Percentiles rank a stretch among this genome's conserved stretches.
These are phyloP conservation scores for Backusella tarrabulga DNA, from an alignment of 192 early-diverging fungal species.

Conservation along the genomic window DNA sequence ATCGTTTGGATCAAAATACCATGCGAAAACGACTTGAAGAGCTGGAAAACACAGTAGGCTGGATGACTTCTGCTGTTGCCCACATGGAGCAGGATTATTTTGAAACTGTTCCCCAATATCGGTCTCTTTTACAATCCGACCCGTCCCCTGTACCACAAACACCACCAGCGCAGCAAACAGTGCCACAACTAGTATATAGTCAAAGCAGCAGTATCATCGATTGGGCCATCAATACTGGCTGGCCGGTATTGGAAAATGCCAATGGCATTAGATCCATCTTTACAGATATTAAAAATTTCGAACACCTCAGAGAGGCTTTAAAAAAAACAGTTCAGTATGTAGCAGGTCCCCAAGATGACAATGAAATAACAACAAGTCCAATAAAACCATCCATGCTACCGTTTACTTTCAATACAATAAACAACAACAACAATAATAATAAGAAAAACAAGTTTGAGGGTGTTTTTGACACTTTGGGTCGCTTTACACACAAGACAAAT, in stretches of 20 bases:
- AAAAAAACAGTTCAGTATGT: neutral
- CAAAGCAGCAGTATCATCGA: neutral
- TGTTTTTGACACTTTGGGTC: neutral
- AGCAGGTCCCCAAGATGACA: neutral
- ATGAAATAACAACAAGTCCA: neutral
- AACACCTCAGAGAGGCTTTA: neutral
- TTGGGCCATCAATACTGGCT: constrained; percentile 3
- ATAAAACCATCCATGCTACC: neutral
- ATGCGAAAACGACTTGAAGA: neutral
- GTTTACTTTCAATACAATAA: neutral
- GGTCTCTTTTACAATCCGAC: neutral
- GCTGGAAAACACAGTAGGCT: neutral
- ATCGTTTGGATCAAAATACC: neutral
- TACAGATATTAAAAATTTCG: constrained; percentile 8
- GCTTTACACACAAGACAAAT: neutral
- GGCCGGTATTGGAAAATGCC: neutral
- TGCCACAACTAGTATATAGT: neutral
- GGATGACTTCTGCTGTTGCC: neutral
- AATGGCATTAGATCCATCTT: neutral
- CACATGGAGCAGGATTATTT: neutral
- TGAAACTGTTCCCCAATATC: neutral
- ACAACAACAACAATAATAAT: neutral
- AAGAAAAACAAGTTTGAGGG: neutral
- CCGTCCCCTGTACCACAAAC: neutral
- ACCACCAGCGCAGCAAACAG: neutral